A percentile compares a stretch with the other conserved stretches of the same genome.
Evolutionary conservation across 495 filamentous ascomycete species (phyloP).

Genomic region (Xylaria flabelliformis): DNA sequence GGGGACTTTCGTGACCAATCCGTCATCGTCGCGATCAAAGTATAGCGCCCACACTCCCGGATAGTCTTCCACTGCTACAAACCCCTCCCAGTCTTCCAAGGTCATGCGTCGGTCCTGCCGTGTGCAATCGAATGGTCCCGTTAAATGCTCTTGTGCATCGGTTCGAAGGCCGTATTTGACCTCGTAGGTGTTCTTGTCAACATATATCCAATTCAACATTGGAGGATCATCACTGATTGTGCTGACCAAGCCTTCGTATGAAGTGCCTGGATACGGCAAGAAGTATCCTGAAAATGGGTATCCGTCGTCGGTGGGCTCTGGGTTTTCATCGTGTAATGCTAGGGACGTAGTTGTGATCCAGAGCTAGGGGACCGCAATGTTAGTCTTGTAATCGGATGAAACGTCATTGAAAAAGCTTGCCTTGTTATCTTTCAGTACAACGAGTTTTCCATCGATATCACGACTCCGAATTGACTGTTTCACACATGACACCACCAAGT

Average conservation of each 20-base stretch:
- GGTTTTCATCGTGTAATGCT: constrained; percentile 29
- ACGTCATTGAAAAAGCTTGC: constrained; percentile 27
- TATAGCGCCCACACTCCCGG: constrained; percentile 52
- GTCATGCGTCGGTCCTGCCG: constrained; percentile 61
- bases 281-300: constrained; percentile 65
- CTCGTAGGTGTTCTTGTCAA: constrained; percentile 62
- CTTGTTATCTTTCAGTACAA: constrained; percentile 50
- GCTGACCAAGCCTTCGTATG: constrained; percentile 63
- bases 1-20: constrained; percentile 45
- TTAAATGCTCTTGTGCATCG: constrained; percentile 55
- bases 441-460: constrained; percentile 47
- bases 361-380: constrained; percentile 29
- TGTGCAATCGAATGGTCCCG: constrained; percentile 64
- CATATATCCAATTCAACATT: constrained; percentile 69
- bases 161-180: constrained; percentile 60
- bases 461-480: constrained; percentile 39
- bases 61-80: constrained; percentile 50
- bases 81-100: constrained; percentile 56
- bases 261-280: constrained; percentile 63
- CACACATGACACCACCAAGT: constrained; percentile 50
- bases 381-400: constrained; percentile 21
- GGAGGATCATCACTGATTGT: constrained; percentile 64
- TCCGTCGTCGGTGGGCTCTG: constrained; percentile 29
- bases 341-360: constrained; percentile 37
- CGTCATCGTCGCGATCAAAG: constrained; percentile 54